Evolutionary conservation across 2,329 filamentous ascomycete genomes (phyloP).

Genomic region (Colletotrichum scovillei): DNA sequence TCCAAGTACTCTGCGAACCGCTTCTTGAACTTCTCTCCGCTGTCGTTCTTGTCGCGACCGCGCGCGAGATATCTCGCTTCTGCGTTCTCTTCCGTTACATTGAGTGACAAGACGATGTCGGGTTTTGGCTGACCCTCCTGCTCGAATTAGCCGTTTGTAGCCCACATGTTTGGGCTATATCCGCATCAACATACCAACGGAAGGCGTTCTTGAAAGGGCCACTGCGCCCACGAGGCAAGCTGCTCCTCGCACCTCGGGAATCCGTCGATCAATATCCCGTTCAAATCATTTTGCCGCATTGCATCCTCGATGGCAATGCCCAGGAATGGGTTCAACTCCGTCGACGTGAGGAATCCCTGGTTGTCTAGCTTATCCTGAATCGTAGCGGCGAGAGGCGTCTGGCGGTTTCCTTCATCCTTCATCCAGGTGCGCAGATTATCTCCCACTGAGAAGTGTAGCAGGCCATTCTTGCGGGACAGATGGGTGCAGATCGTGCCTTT

Average conservation of each 20-base stretch:
- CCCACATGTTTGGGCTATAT: neutral
- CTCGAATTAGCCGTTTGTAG: neutral
- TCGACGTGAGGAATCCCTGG: neutral
- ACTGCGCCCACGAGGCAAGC: neutral
- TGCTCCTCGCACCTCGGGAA: neutral
- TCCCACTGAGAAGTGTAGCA: neutral
- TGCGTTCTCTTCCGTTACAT: neutral
- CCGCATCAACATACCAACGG: neutral
- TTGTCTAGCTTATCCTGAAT: neutral
- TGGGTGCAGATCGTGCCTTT: conserved; percentile 19
- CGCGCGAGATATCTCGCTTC: neutral
- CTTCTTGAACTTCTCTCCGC: neutral
- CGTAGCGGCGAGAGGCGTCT: neutral
- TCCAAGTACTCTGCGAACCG: neutral
- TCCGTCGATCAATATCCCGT: neutral
- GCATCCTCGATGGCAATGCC: neutral
- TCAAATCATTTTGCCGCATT: neutral
- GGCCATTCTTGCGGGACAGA: conserved; percentile 7
- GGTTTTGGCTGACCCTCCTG: neutral
- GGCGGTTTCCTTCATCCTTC: neutral
- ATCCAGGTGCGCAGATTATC: neutral
- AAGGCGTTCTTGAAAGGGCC: neutral
- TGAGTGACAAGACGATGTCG: neutral
- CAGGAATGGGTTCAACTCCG: neutral
- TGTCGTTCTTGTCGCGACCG: neutral